Evolutionary conservation across 108 stramenopile species (phyloP), one percentile per base, ranked within the genome.

Genomic region (Cyclostephanos invisitatus): DNA sequence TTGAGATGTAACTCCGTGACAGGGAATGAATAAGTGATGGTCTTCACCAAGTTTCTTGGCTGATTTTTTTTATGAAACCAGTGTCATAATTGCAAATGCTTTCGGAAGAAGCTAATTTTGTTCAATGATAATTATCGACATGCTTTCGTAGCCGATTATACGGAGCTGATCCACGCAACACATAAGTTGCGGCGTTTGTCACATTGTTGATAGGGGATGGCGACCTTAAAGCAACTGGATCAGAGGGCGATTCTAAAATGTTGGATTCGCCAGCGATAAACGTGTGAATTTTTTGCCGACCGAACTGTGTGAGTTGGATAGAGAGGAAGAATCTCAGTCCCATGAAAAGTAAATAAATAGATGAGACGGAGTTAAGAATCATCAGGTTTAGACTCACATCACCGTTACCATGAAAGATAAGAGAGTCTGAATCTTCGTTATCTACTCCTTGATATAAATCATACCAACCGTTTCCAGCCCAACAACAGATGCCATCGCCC

Each of bases 401-500:
- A 25, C 71, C 71, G 62, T 54, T 28, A 20, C 71, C 71, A 17
- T 51, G 63, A 55, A 72, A 72, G 49, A 72, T n/a, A 51, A 42
- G 71, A 0, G 20, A 50, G 47, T 17, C 27, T n/a, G 51, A 28
- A 49, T 72, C 62, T 50, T 62, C 32, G 21, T 21, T 53, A 49
- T 72, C 60, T 14, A 8, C 61, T 36, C 71, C 71, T 50, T 72
- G 28, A 21, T 62, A 72, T 21, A 64, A 25, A 22, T 49, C 61
- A 25, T 72, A 72, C n/a, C 18, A 72, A 0, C 71, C 71, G 27
- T 24, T 62, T 32, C 71, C 71, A 28, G 71, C 71, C 71, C 71
- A 72, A 44, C 71, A 72, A 36, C 71, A 72, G 21, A 24, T 48
- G 12, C 71, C 71, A 62, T 72, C 71, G 11, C 71, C 71, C 25